These are phyloP conservation scores for Mycena latifolia DNA, from an alignment of 768 basidiomycete species.

Conservation along the genomic window DNA sequence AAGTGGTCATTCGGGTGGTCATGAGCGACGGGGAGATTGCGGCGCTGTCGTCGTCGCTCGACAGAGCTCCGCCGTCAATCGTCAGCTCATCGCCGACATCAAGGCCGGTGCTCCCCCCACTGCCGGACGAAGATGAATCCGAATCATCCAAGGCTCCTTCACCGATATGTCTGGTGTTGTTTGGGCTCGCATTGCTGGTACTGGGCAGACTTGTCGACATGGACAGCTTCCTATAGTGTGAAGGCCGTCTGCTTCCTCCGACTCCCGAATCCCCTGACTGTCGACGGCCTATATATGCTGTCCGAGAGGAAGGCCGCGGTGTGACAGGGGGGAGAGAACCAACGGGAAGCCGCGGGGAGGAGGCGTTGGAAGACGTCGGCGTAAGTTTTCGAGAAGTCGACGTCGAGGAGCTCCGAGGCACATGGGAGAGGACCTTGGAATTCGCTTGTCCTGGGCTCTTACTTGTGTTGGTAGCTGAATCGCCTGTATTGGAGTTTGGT, in stretches of 20 bases:
- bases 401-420: constrained; percentile 48
- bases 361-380: constrained; percentile 68
- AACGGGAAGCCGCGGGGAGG: constrained; percentile 65
- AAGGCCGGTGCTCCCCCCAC: constrained; percentile 50
- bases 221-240: constrained; percentile 57
- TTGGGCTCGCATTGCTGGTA: constrained; percentile 55
- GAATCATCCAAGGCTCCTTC: constrained; percentile 86
- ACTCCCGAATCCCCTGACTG: constrained; percentile 48
- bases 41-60: constrained; percentile 53
- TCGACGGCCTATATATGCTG: constrained; percentile 55
- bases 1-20: constrained; percentile 43
- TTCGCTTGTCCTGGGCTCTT: constrained; percentile 44
- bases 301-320: constrained; percentile 44
- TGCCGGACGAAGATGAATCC: constrained; percentile 74
- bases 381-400: constrained; percentile 63
- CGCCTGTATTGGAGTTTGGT: constrained; percentile 22
- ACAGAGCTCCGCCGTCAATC: constrained; percentile 37
- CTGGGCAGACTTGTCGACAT: constrained; percentile 50
- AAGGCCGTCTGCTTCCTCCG: constrained; percentile 46
- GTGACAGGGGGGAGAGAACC: constrained; percentile 60
- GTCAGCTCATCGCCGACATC: constrained; percentile 44
- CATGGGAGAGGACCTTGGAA: constrained; percentile 25
- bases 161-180: constrained; percentile 66
- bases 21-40: constrained; percentile 51
- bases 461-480: constrained; percentile 36